Base-by-base conservation (phyloP, 768 basidiomycete genomes). In the Russula abietina region DNA sequence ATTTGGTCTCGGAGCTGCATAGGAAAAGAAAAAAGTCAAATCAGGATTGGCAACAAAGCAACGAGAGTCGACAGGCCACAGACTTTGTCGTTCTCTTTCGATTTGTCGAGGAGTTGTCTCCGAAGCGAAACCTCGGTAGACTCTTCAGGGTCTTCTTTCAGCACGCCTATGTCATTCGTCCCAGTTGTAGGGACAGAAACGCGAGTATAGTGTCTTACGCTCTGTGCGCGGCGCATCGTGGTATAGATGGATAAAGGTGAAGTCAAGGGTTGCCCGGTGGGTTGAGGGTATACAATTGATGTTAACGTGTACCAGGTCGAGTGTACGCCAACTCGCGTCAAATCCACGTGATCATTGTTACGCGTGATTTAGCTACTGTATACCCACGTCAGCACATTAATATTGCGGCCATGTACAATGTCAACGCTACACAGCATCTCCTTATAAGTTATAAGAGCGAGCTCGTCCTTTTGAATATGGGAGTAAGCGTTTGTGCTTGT, bases 1-100 rank as follows among this genome's bases (percentile, higher is more conserved):
- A 91, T 79, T 59, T 85, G 83, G 6, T 81, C 77, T 70, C 81
- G 80, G 12, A 91, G 76, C 89, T 90, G 58, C 30, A 30, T 19
- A 9, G 26, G 26, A 11, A 30, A 5, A 16, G 46, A 17, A 12
- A 14, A 22, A 28, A 28, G 10, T 0, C 45, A n/a, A 32, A 26
- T 22, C 17, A 43, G 22, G 10, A 26, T 12, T 50, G n/a, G 28
- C 5, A n/a, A 14, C 26, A 49, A 4, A 22, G n/a, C n/a, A 8
- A 12, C 4, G 19, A 45, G n/a, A 33, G 24, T 22, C 16, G 38
- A 14, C 33, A 14, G n/a, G 5, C 12, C 43, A 45, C 49, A 22
- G 57, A 63, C 67, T 48, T 64, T 59, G 22, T 68, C 67, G 24
- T 60, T 68, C 61, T 66, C 67, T 30, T 53, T 59, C 16, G 66